These are phyloP conservation scores for Rhazya stricta DNA, from an alignment of 257 asterid genomes.

Conservation along the genomic window DNA sequence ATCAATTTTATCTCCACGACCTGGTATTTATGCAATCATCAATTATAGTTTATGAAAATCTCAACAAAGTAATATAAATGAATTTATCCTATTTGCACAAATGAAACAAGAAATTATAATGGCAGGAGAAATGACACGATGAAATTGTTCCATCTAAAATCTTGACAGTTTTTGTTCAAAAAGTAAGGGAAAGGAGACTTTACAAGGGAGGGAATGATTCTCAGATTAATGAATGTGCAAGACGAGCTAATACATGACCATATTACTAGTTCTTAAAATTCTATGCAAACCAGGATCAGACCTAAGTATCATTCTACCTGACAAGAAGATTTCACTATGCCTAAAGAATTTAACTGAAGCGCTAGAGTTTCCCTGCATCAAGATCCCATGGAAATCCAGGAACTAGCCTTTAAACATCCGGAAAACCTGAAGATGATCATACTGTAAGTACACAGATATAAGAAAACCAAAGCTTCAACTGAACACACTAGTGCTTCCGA, in stretches of 20 bases:
- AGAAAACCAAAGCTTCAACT: background rate
- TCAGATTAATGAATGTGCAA: background rate
- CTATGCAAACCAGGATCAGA: background rate
- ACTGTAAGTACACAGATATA: background rate
- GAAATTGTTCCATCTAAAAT: background rate
- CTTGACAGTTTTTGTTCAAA: background rate
- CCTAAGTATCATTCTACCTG: background rate
- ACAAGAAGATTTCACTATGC: background rate
- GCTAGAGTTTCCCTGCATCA: background rate
- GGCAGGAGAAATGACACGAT: background rate
- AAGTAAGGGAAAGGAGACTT: constrained; percentile 5
- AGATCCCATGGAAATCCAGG: constrained; percentile 4
- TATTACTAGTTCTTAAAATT: constrained; percentile 3
- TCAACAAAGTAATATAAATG: background rate
- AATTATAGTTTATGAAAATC: background rate
- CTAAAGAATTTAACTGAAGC: background rate
- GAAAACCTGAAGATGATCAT: constrained; percentile 5
- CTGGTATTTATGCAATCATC: background rate
- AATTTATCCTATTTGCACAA: background rate
- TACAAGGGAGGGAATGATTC: background rate
- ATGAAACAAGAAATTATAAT: background rate
- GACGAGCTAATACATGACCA: background rate
- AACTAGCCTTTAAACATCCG: background rate
- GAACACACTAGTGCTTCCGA: background rate
- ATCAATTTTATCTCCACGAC: background rate